phyloP scores from a whole-genome alignment of 106 monocot species.

The Platanthera guangdongensis region DNA sequence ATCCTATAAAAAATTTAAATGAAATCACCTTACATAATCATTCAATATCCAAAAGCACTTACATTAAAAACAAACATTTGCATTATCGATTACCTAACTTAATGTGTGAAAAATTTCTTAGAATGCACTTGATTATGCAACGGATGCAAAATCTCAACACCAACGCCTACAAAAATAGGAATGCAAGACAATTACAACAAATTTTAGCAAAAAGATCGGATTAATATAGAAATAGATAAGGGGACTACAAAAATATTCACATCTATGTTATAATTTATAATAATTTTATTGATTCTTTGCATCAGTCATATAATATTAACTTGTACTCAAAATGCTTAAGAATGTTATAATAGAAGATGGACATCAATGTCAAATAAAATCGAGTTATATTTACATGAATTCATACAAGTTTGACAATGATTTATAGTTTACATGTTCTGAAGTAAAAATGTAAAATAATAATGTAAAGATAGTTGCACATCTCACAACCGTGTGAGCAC shows the following conservation, averaged over 20 bases:
- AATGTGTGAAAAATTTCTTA: no score
- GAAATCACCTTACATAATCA: no score
- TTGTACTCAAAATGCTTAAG: not conserved
- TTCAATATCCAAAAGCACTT: no score
- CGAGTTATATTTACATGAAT: not conserved
- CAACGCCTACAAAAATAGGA: not conserved
- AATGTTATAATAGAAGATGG: not conserved
- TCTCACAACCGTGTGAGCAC: not conserved
- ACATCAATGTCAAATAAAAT: not conserved
- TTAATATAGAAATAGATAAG: not conserved
- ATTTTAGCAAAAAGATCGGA: no score
- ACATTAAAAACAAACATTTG: no score
- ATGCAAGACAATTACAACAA: not conserved
- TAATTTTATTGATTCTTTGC: not conserved
- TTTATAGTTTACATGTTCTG: not conserved
- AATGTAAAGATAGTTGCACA: not conserved
- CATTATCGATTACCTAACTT: no score
- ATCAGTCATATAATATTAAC: not conserved
- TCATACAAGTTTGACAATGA: not conserved
- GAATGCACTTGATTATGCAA: no score
- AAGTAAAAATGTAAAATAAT: not conserved
- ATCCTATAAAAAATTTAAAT: no score
- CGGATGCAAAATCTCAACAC: no score
- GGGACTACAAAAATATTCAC: not conserved
- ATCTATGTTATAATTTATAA: not conserved